Percentiles rank a stretch among this genome's conserved stretches.
phyloP scores from a whole-genome alignment of 768 basidiomycete species.

The Mycena leptocephala region DNA sequence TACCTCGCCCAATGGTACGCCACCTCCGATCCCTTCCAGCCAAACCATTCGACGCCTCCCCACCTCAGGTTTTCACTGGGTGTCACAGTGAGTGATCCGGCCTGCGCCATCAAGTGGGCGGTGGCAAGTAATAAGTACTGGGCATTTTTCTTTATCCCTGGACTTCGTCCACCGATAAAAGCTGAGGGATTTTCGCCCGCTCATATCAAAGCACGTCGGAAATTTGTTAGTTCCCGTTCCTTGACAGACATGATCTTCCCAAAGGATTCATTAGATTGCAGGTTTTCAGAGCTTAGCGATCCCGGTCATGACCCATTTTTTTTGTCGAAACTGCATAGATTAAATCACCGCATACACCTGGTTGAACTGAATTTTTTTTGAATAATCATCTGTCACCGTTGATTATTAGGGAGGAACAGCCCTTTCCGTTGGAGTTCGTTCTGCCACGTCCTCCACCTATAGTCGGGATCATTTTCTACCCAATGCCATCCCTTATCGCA shows the following conservation, averaged over 20 bases:
- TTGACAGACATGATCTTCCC: neutral
- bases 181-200: neutral
- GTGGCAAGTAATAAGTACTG: neutral
- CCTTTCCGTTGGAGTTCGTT: neutral
- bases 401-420: neutral
- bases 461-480: neutral
- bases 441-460: neutral
- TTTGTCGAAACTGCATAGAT: too few relatives aligned
- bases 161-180: neutral
- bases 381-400: neutral
- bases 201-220: too few relatives aligned
- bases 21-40: neutral
- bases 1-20: neutral
- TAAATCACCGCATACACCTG: too few relatives aligned
- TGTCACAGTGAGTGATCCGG: neutral
- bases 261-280: neutral
- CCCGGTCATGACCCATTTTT: too few relatives aligned
- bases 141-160: neutral
- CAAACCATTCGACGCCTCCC: neutral
- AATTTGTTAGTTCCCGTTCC: neutral
- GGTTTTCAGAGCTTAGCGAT: too few relatives aligned
- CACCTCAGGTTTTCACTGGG: neutral
- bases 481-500: neutral
- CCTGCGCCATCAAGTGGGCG: too few relatives aligned
- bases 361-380: too few relatives aligned